phyloP scores from a whole-genome alignment of 2,329 filamentous ascomycete species.

The Rutstroemia sydowiana region DNA sequence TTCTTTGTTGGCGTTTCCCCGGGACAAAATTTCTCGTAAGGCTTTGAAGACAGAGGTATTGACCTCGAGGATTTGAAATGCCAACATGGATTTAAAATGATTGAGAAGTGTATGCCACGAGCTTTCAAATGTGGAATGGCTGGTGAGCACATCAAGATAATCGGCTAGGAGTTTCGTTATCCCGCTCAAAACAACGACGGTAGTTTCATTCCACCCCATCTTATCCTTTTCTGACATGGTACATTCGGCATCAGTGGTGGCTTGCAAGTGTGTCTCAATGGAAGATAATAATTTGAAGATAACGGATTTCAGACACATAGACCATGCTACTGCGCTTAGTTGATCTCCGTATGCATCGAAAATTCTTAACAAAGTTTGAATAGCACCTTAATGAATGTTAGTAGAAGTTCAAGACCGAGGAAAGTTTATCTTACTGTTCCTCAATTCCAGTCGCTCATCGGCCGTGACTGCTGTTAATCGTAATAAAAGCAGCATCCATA shows the following conservation, averaged over 20 bases:
- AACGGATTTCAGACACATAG: slow-evolving; percentile 71
- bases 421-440: slow-evolving; percentile 52
- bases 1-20: slow-evolving; percentile 38
- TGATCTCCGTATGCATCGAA: slow-evolving; percentile 86
- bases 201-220: slow-evolving; percentile 65
- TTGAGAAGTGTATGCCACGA: slow-evolving; percentile 70
- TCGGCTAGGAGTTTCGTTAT: slow-evolving; percentile 66
- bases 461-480: slow-evolving; percentile 64
- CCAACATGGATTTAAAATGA: slow-evolving; percentile 58
- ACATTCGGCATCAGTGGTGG: slow-evolving; percentile 31
- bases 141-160: slow-evolving; percentile 66
- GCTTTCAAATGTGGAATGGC: slow-evolving; percentile 57
- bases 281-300: slow-evolving; percentile 70
- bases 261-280: slow-evolving; percentile 51
- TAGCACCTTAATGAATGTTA: slow-evolving; percentile 49
- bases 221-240: slow-evolving; percentile 35
- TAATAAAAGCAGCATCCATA: slow-evolving; percentile 73
- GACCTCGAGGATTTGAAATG: slow-evolving; percentile 59
- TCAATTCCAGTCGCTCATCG: slow-evolving; percentile 65
- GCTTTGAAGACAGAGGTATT: slow-evolving; percentile 66
- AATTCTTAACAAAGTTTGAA: slow-evolving; percentile 84
- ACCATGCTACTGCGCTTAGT: slow-evolving; percentile 72
- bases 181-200: slow-evolving; percentile 65
- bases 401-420: slow-evolving; percentile 14
- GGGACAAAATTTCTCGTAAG: slow-evolving; percentile 53